Evolutionary conservation across 768 basidiomycete genomes (phyloP), one percentile per base, ranked within the genome.

Genomic region (Omphalotus guepiniiformis): DNA sequence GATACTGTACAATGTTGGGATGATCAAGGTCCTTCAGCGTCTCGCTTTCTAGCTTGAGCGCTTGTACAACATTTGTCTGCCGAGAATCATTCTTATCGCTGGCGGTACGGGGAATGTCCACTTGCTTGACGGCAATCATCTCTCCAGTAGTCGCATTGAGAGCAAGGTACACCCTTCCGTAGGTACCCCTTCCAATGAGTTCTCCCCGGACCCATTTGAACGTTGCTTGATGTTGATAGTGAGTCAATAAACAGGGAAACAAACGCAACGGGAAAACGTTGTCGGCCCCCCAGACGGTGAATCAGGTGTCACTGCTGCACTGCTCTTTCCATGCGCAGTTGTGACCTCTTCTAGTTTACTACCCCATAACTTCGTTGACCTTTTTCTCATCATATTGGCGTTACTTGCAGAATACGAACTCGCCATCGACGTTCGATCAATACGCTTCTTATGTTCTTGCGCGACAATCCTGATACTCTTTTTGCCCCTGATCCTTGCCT

Each of bases 51-150:
- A 89, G 75, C 65, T 95, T 93, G 53, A 98, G 69, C 1, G 94
- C 93, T 56, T 93, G 87, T 50, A 99, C 89, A 52, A 94, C 84
- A 23, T 80, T 80, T 46, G 79, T 71, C 57, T 95, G 93, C 26
- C 93, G 79, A 15, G 79, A 75, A 64, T 98, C 93, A 53, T 82
- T 87, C 65, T 87, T 89, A 68, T 99, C 96, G 58, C 88, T 92
- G 15, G 83, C 82, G 6, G 93, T 94, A 42, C 82, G 81, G 1
- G 96, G 95, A 49, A 94, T 79, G 63, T 98, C 96, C 39, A 99
- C 96, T 67, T 98, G 96, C 67, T 99, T 99, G 54, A 99, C 96
- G 15, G 96, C 96, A 58, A 98, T 93, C 91, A 97, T 95, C 67
- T 98, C 94, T 48, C 93, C 93, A 0, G 93, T 95, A 3, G 91